phyloP scores from a whole-genome alignment of 352 stramenopile species.

The Phytophthora palmivora region DNA sequence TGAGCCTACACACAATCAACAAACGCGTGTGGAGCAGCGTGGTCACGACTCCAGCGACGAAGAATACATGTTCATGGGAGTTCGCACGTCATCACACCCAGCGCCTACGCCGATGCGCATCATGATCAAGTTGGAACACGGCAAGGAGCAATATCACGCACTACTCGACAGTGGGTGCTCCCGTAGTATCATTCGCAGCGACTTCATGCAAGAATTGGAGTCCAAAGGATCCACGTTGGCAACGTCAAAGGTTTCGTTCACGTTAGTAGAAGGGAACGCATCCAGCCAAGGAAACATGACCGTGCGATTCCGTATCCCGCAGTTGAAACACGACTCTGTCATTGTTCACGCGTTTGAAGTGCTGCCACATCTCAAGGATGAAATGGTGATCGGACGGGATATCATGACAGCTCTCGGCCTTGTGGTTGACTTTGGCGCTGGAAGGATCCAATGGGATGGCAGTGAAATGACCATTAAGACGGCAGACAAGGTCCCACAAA shows the following conservation, averaged over 20 bases:
- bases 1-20: neutral
- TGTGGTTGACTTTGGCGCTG: neutral
- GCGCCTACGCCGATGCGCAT: conserved; percentile 3
- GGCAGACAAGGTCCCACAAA: too few relatives aligned
- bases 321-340: conserved; percentile 4
- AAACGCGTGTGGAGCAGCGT: conserved; percentile 9
- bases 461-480: neutral
- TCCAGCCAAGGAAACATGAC: neutral
- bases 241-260: neutral
- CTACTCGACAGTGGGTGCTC: conserved; percentile 15
- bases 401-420: neutral
- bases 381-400: conserved; percentile 5
- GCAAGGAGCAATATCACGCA: conserved; percentile 1
- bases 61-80: conserved; percentile 19
- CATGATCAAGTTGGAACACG: conserved; percentile 5
- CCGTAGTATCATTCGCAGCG: neutral
- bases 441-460: neutral
- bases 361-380: neutral
- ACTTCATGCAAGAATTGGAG: conserved; percentile 7
- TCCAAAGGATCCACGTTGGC: neutral
- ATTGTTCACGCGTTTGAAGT: conserved; percentile 7
- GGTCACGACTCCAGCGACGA: conserved; percentile 2
- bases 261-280: neutral
- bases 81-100: neutral
- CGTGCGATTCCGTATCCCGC: neutral